Conservation (phyloP, 352 stramenopile species). For the Pythium rishiriense region DNA sequence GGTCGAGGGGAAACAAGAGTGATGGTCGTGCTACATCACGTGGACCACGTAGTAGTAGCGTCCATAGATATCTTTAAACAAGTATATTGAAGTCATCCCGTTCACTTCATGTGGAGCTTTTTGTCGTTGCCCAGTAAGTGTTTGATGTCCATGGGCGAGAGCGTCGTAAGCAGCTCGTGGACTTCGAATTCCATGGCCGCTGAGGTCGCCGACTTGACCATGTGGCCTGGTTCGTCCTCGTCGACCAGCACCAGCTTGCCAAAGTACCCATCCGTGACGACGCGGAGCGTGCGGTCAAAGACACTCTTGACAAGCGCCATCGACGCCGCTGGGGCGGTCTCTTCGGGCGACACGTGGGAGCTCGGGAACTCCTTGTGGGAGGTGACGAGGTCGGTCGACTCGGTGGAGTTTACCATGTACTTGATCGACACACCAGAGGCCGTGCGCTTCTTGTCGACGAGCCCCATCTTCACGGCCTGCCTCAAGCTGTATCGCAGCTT, state of each 20-base stretch:
- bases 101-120: constrained; percentile 10
- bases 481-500: constrained; percentile 5
- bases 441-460: not conserved
- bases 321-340: not conserved
- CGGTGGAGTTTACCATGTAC: not conserved
- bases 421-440: not conserved
- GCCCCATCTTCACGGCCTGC: constrained; percentile 1
- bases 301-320: no score
- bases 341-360: not conserved
- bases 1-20: no score
- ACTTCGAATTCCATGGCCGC: constrained; percentile 29
- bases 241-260: constrained; percentile 7
- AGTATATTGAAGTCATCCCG: not conserved
- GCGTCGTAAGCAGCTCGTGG: constrained; percentile 28
- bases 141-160: constrained; percentile 41
- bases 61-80: not conserved
- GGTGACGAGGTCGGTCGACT: not conserved
- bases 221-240: constrained; percentile 6
- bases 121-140: constrained; percentile 30
- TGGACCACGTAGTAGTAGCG: not conserved
- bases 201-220: constrained; percentile 7
- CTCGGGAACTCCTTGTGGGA: not conserved
- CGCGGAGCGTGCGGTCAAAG: no score
- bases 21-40: not conserved
- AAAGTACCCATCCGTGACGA: constrained; percentile 3